phyloP scores from a whole-genome alignment of 192 early-diverging fungal species.

The Coemansia sp. region DNA sequence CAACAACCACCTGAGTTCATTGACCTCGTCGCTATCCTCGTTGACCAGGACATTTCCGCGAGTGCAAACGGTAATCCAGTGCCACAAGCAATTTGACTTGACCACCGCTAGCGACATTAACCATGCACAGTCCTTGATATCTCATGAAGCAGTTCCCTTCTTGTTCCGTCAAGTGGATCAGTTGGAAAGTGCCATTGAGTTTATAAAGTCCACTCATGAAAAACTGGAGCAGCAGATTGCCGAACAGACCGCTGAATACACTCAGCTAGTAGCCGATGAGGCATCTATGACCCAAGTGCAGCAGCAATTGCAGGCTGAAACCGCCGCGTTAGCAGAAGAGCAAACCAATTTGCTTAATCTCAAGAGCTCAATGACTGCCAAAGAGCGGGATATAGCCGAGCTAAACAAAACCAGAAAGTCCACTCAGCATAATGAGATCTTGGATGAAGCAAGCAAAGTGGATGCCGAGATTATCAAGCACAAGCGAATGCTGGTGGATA shows the following conservation, averaged over 20 bases:
- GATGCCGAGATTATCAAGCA: constrained; percentile 47
- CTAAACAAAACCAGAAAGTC: constrained; percentile 20
- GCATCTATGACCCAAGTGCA: constrained; percentile 28
- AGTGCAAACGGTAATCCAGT: constrained; percentile 43
- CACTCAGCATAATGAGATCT: constrained; percentile 12
- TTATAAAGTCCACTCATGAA: constrained; percentile 38
- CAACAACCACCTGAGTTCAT: constrained; percentile 5
- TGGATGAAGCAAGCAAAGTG: constrained; percentile 37
- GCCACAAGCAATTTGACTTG: constrained; percentile 44
- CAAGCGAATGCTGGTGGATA: constrained; percentile 31
- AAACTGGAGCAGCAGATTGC: constrained; percentile 27
- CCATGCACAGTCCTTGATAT: constrained; percentile 51
- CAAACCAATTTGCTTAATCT: constrained; percentile 45
- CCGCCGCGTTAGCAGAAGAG: constrained; percentile 24
- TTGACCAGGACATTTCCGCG: constrained; percentile 48
- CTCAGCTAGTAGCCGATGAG: constrained; percentile 37
- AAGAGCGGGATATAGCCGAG: constrained; percentile 50
- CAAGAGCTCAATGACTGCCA: constrained; percentile 38
- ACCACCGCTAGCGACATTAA: constrained; percentile 53
- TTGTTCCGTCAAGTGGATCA: constrained; percentile 54
- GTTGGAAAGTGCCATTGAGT: constrained; percentile 44
- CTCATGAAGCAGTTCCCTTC: constrained; percentile 51
- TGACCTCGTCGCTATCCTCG: constrained; percentile 15
- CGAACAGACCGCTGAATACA: constrained; percentile 36
- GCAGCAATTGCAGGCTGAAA: constrained; percentile 23